Base-by-base conservation (phyloP, 2,329 filamentous ascomycete species). In the Aspergillus neoniger region DNA sequence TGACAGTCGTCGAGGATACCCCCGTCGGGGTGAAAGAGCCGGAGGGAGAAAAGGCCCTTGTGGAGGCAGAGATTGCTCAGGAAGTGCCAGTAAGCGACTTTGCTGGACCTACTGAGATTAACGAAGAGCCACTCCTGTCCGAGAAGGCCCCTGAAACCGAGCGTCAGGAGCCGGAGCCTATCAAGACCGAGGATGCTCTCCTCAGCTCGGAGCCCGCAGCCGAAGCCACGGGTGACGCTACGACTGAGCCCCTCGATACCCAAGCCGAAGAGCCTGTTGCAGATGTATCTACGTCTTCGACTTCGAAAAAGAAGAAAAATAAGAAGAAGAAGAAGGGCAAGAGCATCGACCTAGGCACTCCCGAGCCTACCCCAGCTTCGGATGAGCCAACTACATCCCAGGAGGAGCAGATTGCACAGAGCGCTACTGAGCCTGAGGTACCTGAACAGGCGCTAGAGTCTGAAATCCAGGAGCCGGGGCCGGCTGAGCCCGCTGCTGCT, bases 271-370 rank as follows among this genome's bases (percentile, higher is more conserved):
- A 67, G 10, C 25, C 64, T 14, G 55, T 44, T 21, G 41, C 51
- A 2, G 69, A 71, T 41, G 60, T 58, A 61, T 43, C 63, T 39
- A 57, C 44, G 4, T 59, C 63, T n/a, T 50, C 58, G 3, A 65
- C 60, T 4, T 67, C 67, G 1, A 70, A 70, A 57, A 72, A 72
- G 63, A 68, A 74, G 55, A 77, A 73, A 62, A 74, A 73, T 61
- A 77, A 76, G 60, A 76, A 75, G 60, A 74, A 74, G 61, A 72
- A 74, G 65, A 74, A 66, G 65, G 65, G 58, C 49, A 67, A 67
- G 57, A 65, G 50, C 49, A 48, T 59, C 32, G 62, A 68, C 30
- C n/a, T 62, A 39, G 41, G 57, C 50, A 56, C 56, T 54, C 55
- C 64, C 8, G 69, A 71, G 9, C 38, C 59, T 38, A 48, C 57